A percentile compares a stretch with the other conserved stretches of the same genome.
Conservation (phyloP, 2,329 filamentous ascomycete species). For the Stagonosporopsis vannaccii region DNA sequence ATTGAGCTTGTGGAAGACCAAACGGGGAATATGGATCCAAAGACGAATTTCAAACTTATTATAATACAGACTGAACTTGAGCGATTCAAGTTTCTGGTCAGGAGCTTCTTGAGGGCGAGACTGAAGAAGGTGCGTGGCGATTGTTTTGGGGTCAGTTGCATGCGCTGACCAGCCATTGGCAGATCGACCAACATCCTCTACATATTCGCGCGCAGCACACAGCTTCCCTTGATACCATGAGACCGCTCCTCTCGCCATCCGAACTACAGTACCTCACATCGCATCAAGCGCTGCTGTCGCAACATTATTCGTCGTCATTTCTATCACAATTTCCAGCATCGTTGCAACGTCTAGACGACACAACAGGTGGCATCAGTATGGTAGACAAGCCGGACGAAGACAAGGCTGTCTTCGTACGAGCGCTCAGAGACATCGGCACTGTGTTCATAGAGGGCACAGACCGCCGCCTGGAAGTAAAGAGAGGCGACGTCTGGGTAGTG, state of each 20-base stretch:
- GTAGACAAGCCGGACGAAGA: slow-evolving; percentile 85
- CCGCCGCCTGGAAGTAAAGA: slow-evolving; percentile 54
- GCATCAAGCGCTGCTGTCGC: slow-evolving; percentile 83
- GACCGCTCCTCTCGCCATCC: slow-evolving; percentile 68
- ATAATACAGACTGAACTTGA: slow-evolving; percentile 97
- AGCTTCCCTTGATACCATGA: slow-evolving; percentile 58
- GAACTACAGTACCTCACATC: slow-evolving; percentile 84
- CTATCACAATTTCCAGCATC: slow-evolving; percentile 79
- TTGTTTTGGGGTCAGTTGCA: background rate
- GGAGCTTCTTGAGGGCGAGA: slow-evolving; percentile 82
- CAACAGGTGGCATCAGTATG: slow-evolving; percentile 89
- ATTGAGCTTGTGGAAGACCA: slow-evolving; percentile 62
- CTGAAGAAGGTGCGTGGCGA: slow-evolving; percentile 75
- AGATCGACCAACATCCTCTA: slow-evolving; percentile 80
- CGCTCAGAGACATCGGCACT: slow-evolving; percentile 68
- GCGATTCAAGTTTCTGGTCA: slow-evolving; percentile 88
- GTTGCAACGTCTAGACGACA: slow-evolving; percentile 88
- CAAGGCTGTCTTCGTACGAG: slow-evolving; percentile 82
- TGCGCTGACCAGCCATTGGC: slow-evolving; percentile 2
- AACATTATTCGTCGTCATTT: slow-evolving; percentile 87
- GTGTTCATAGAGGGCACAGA: slow-evolving; percentile 67
- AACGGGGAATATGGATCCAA: slow-evolving; percentile 86
- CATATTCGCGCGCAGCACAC: slow-evolving; percentile 68
- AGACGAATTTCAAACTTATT: slow-evolving; percentile 90
- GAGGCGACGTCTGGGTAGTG: slow-evolving; percentile 65